Evolutionary conservation across 2,329 filamentous ascomycete genomes (phyloP), one percentile per base, ranked within the genome.

Genomic region (Huntiella bhutanensis): DNA sequence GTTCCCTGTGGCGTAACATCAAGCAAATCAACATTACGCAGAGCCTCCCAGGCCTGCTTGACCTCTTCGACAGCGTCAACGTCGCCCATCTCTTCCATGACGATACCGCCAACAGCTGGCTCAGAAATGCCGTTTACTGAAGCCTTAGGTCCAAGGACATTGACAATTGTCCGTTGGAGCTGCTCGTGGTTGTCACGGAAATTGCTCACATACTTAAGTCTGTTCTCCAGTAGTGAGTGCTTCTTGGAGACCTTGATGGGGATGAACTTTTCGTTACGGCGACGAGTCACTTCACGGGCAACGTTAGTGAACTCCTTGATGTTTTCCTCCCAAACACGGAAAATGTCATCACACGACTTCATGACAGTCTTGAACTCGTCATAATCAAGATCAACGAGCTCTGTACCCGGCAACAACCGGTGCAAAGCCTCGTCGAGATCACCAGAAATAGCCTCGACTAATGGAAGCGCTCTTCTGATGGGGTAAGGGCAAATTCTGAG

Each of bases 171-270:
- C 54, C 80, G 79, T 62, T 95, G 88, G 41, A 99, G 74, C 63
- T 98, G 91, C 63, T 99, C 91, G 59, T 99, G 91, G 57, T 96
- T 95, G 56, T 88, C 82, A 19, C 91, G 78, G 67, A 99, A 99
- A 15, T 83, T 94, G 55, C 78, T 77, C 52, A 99, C 86, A 60
- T 98, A 98, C 56, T 83, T 86, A 54, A 99, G 70, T 38, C 91
- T 78, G 52, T 91, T 80, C 61, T 96, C 86, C 19, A 91, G 82
- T 59, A 88, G 82, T 35, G 76, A 79, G 59, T 98, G 91, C 55
- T 83, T 81, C 51, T 86, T 82, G 53, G 71, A 75, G 59, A 98
- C 87, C 66, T 96, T 96, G 68, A 99, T 96, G 4, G 88, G 87
- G 53, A 98, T 95, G 60, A 98, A 98, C 60, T 93, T 94, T 61